Evolutionary conservation across 2,329 filamentous ascomycete genomes (phyloP).

Genomic region (Rasamsonia emersonii): DNA sequence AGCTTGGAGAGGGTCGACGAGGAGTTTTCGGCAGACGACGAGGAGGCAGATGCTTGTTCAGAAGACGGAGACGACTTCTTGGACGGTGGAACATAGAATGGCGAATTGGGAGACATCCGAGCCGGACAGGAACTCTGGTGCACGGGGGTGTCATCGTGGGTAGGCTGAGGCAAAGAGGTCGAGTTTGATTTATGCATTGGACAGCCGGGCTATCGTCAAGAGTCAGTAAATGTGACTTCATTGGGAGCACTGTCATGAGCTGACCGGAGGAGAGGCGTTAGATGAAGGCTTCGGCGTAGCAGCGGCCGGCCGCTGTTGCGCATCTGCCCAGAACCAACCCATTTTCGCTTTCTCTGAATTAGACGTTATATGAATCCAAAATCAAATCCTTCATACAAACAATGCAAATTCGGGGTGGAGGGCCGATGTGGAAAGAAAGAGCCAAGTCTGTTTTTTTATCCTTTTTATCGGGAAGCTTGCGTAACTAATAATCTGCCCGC

Average conservation of each 20-base stretch:
- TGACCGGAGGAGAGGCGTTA: conserved; percentile 48
- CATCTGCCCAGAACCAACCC: conserved; percentile 66
- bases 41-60: conserved; percentile 23
- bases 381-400: too few species aligned
- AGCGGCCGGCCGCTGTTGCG: conserved; percentile 29
- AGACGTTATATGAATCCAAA: too few species aligned
- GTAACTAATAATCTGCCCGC: too few species aligned
- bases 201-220: conserved; percentile 50
- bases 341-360: conserved; percentile 35
- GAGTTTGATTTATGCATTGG: conserved; percentile 55
- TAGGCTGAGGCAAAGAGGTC: conserved; percentile 18
- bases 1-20: conserved; percentile 54
- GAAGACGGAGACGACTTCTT: conserved; percentile 20
- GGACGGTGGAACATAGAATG: conserved; percentile 35
- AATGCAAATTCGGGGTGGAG: too few species aligned
- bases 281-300: conserved; percentile 40
- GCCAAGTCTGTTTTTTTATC: too few species aligned
- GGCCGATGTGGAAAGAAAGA: too few species aligned
- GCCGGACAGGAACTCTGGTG: conserved; percentile 36
- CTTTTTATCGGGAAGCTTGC: too few species aligned
- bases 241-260: conserved; percentile 15
- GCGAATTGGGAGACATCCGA: conserved; percentile 38
- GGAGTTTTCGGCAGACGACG: conserved; percentile 20
- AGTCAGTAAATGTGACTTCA: too few species aligned
- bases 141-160: conserved; percentile 19